Evolutionary conservation across 2,329 filamentous ascomycete genomes (phyloP), one percentile per base, ranked within the genome.

Genomic region (Sporothrix inflata): DNA sequence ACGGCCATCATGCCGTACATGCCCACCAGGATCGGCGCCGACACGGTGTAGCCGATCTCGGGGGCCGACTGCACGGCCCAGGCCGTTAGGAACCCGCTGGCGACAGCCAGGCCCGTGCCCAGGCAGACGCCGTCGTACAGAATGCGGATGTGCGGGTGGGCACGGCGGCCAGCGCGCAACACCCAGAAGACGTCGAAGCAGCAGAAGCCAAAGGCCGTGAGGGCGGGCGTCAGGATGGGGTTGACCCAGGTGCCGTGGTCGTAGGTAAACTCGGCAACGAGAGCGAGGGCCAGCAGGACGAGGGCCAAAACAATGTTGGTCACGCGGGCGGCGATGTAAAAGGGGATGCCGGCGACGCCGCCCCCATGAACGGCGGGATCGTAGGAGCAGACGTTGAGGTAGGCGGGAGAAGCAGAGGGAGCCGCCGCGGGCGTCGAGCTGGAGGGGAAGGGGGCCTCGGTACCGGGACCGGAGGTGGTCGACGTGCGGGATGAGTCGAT

Each of bases 51-150:
- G 38, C 38, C 40, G 3, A 65, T 42, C 9, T 45, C 24, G 3
- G 57, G 24, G 2, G 53, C 51, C 19, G 61, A 7, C 34, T 40
- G 19, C 24, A 34, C 11, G 19, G 66, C 34, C 40, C 38, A 63
- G 3, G 42, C 12, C 24, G 57, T 45, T n/a, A 72, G 30, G 34
- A 72, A 69, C 7, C 71, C 71, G 45, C 27, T 66, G 51, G 65
- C 71, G 3, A 72, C 47, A 55, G 71, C 55, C 8, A 53, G 55
- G 19, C 71, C 71, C 0, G 45, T n/a, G 65, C 65, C 65, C 2
- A 69, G 27, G 16, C 30, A 38, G 6, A 63, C 14, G 55, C 65
- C 71, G 66, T 72, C 71, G 71, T 72, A 72, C 27, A 69, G 3
- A 12, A 69, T 11, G 21, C 71, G 71, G 27, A 57, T 3, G 40